phyloP scores from a whole-genome alignment of 352 stramenopile species.

The Phytopythium aichiense region DNA sequence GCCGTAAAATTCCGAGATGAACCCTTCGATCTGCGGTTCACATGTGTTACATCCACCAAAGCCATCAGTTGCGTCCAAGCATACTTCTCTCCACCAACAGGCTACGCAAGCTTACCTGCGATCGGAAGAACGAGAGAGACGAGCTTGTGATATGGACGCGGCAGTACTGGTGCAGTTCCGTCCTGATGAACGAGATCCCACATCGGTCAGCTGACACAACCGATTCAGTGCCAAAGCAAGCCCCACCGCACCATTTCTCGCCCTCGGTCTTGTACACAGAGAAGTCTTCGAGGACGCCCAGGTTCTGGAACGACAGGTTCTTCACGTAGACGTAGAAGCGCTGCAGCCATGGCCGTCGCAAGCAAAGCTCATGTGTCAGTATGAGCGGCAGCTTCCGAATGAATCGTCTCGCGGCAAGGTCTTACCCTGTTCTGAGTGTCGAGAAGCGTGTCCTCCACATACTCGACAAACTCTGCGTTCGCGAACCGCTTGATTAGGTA shows the following conservation, averaged over 20 bases:
- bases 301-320: slow-evolving; percentile 65
- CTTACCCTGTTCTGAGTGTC: slow-evolving; percentile 70
- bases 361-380: neutral
- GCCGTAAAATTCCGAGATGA: slow-evolving; percentile 64
- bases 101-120: slow-evolving; percentile 36
- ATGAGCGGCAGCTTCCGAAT: neutral
- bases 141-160: slow-evolving; percentile 68
- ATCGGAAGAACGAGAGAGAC: slow-evolving; percentile 73
- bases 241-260: slow-evolving; percentile 13
- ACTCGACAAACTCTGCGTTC: slow-evolving; percentile 66
- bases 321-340: slow-evolving; percentile 77
- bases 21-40: slow-evolving; percentile 51
- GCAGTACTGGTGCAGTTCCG: slow-evolving; percentile 59
- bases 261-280: slow-evolving; percentile 42
- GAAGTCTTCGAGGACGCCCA: slow-evolving; percentile 75
- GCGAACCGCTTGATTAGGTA: slow-evolving; percentile 80
- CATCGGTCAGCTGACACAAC: neutral
- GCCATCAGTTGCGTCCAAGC: neutral
- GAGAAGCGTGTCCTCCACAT: slow-evolving; percentile 70
- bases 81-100: neutral
- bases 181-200: slow-evolving; percentile 30
- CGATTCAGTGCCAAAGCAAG: neutral
- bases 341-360: slow-evolving; percentile 13
- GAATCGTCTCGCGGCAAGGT: neutral
- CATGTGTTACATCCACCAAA: neutral